Evolutionary conservation across 2,329 filamentous ascomycete genomes (phyloP), one percentile per base, ranked within the genome.

Genomic region (Neodidymelliopsis sp.): DNA sequence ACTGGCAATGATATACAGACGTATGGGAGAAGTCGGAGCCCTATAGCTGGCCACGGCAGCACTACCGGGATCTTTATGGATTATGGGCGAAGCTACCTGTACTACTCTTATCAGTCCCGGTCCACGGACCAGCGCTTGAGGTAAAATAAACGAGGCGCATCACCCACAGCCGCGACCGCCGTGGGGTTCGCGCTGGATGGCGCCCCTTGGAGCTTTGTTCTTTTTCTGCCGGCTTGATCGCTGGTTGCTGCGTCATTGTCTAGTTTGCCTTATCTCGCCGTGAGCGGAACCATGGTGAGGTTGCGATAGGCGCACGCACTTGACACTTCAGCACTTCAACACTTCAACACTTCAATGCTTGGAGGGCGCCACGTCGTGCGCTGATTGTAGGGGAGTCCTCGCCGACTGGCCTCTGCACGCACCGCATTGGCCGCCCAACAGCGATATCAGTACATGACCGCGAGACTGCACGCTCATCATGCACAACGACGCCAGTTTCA

Each of bases 21-120:
- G 37, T 59, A 49, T 65, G 62, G 66, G 56, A 63, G 59, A 65
- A 59, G 53, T 59, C 62, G 66, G 66, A 59, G 60, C 57, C 60
- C 60, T 70, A 57, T 53, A 56, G 65, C 62, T 62, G 52, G 56
- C 57, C 58, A 47, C 57, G 52, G 62, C 57, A 66, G 63, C 52
- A 57, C 47, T 25, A 56, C 59, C 62, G 62, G 66, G 60, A 56
- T 51, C 61, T 66, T 70, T 70, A 71, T 67, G 66, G 53, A 30
- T 35, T 34, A 46, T 44, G 47, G 41, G 53, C 56, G 57, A 62
- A 63, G 59, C 55, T 63, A 61, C 45, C 48, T 65, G 67, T 71
- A 60, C 57, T 63, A 63, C 56, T 60, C 67, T 71, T 71, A 71
- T 71, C 68, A 67, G 57, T 64, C 65, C 66, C 65, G 60, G 67